These are phyloP conservation scores for Bertia moriformis DNA, from an alignment of 2,329 filamentous ascomycete species.

Conservation along the genomic window DNA sequence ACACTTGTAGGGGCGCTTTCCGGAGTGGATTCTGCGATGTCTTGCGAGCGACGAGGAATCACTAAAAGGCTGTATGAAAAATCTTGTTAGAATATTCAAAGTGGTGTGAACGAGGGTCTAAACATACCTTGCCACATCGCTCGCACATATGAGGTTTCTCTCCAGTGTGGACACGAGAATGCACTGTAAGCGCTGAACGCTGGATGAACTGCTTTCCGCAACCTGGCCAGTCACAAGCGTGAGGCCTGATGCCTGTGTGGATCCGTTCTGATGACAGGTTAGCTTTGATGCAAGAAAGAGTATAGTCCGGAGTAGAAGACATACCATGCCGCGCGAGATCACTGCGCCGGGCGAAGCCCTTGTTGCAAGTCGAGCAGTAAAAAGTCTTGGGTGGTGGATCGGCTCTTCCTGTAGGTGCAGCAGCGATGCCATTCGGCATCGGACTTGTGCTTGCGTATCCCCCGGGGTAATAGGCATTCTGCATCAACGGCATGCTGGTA, in stretches of 20 bases:
- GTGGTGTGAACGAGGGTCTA: background rate
- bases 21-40: slow-evolving; percentile 87
- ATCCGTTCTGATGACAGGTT: too few relatives aligned
- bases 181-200: background rate
- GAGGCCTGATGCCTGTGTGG: background rate
- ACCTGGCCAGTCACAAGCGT: slow-evolving; percentile 1
- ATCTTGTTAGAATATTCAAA: background rate
- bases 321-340: background rate
- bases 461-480: background rate
- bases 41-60: slow-evolving; percentile 88
- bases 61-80: slow-evolving; percentile 62
- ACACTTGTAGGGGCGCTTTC: slow-evolving; percentile 92
- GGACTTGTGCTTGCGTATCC: background rate
- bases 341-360: slow-evolving; percentile 1
- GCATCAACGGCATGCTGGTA: background rate
- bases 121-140: background rate
- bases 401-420: background rate
- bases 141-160: slow-evolving; percentile 1
- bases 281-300: too few relatives aligned
- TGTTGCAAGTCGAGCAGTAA: slow-evolving; percentile 1
- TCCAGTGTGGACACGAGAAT: background rate
- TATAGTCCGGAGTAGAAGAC: background rate
- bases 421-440: background rate
- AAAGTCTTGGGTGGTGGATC: background rate
- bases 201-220: slow-evolving; percentile 1